Conservation (phyloP, 805 yeast species). For the Zygosaccharomyces lentus region DNA sequence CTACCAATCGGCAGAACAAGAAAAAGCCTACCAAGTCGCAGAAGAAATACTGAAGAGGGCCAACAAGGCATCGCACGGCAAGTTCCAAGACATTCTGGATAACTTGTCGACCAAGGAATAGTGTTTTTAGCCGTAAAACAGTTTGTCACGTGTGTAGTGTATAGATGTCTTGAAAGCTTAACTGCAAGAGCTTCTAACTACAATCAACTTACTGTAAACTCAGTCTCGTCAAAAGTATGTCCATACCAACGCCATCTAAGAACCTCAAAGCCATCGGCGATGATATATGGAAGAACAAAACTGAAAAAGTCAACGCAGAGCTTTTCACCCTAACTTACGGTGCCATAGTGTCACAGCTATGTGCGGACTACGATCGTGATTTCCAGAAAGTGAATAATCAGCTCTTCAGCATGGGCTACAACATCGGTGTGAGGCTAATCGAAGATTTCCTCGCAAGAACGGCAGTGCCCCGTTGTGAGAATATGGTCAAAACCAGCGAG, state of each 20-base stretch:
- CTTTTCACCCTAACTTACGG: constrained; percentile 94
- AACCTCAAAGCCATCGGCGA: constrained; percentile 55
- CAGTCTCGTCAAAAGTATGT: not conserved
- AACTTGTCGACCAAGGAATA: constrained; percentile 38
- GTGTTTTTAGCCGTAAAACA: not conserved
- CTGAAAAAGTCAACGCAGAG: constrained; percentile 89
- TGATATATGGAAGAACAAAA: constrained; percentile 84
- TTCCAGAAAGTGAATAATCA: constrained; percentile 77
- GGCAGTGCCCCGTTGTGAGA: constrained; percentile 75
- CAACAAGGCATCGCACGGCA: constrained; percentile 75
- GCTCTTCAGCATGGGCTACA: constrained; percentile 90
- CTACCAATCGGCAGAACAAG: constrained; percentile 63
- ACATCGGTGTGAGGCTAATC: constrained; percentile 83
- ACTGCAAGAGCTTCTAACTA: not conserved
- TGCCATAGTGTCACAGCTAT: constrained; percentile 84
- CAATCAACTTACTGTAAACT: not conserved
- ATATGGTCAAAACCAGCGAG: constrained; percentile 83
- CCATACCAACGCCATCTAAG: constrained; percentile 16
- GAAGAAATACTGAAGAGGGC: constrained; percentile 65
- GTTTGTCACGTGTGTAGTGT: constrained; percentile 3
- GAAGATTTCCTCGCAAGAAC: constrained; percentile 91
- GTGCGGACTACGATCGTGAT: constrained; percentile 74
- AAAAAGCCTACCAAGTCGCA: constrained; percentile 60
- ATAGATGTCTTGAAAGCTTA: not conserved
- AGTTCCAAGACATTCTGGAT: constrained; percentile 59